These are phyloP conservation scores for Fomitopsis palustris DNA, from an alignment of 1,284 basidiomycete species.

Conservation along the genomic window DNA sequence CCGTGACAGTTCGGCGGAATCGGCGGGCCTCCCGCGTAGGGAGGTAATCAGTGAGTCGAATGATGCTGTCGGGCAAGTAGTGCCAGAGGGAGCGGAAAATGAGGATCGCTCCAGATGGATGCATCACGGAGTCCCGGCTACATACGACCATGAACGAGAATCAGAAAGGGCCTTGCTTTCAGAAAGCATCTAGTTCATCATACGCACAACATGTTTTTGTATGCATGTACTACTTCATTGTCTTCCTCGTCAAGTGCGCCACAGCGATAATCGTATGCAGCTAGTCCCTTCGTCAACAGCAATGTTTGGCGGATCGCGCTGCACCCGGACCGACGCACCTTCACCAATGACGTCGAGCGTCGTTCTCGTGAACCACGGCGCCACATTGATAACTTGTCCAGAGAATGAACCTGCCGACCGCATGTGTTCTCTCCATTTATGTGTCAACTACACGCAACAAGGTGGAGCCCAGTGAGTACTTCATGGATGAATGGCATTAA, in stretches of 20 bases:
- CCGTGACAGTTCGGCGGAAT: constrained; percentile 29
- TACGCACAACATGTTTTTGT: constrained; percentile 32
- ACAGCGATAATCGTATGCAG: constrained; percentile 29
- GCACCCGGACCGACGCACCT: constrained; percentile 10
- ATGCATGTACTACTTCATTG: constrained; percentile 26
- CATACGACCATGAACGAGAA: background rate
- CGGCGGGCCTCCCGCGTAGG: constrained; percentile 34
- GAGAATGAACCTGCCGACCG: background rate
- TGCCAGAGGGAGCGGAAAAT: constrained; percentile 22
- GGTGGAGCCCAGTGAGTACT: too few relatives aligned
- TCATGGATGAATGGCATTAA: background rate
- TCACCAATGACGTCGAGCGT: constrained; percentile 49
- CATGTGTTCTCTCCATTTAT: constrained; percentile 22
- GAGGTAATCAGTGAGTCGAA: constrained; percentile 33
- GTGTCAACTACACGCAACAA: constrained; percentile 15
- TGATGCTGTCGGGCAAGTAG: constrained; percentile 25
- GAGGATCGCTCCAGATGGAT: constrained; percentile 17
- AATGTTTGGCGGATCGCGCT: background rate
- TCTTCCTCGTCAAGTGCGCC: constrained; percentile 25
- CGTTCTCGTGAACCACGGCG: constrained; percentile 37
- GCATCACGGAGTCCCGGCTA: constrained; percentile 19
- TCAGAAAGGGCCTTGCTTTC: background rate
- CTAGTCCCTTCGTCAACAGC: constrained; percentile 13
- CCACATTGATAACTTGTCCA: constrained; percentile 30
- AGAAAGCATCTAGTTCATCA: background rate